Percentiles rank a stretch among this genome's conserved stretches.
phyloP scores from a whole-genome alignment of 2,329 filamentous ascomycete species.

The Scedosporium boydii region DNA sequence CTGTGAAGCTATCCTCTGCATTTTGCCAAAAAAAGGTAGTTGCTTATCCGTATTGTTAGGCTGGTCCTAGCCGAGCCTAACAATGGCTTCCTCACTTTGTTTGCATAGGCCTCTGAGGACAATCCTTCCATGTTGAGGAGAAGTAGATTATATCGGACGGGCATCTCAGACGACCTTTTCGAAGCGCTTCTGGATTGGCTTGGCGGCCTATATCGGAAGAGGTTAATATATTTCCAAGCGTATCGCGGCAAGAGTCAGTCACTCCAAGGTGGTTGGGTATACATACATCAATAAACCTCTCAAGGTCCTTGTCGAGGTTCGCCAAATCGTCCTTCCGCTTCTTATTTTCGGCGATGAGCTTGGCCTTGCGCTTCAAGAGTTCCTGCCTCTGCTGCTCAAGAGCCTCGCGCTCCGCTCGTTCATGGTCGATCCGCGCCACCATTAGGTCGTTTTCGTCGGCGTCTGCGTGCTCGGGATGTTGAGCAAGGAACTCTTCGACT shows the following conservation, averaged over 20 bases:
- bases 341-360: conserved; percentile 66
- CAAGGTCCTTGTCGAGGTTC: conserved; percentile 82
- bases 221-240: conserved; percentile 10
- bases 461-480: conserved; percentile 65
- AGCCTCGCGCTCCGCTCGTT: conserved; percentile 72
- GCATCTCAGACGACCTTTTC: conserved; percentile 54
- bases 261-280: neutral
- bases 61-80: neutral
- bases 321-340: conserved; percentile 88
- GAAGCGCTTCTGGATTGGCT: conserved; percentile 79
- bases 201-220: conserved; percentile 53
- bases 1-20: too few relatives aligned
- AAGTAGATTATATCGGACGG: neutral
- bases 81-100: too few relatives aligned
- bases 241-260: neutral
- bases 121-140: neutral
- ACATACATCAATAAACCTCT: conserved; percentile 83
- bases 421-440: conserved; percentile 83
- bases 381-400: conserved; percentile 78
- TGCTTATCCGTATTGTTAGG: neutral
- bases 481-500: conserved; percentile 67
- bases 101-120: neutral
- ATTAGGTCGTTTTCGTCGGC: conserved; percentile 73
- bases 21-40: too few relatives aligned
- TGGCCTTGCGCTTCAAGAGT: conserved; percentile 56